These are phyloP conservation scores for Erigeron canadensis DNA, from an alignment of 129 eudicot species.

Conservation along the genomic window DNA sequence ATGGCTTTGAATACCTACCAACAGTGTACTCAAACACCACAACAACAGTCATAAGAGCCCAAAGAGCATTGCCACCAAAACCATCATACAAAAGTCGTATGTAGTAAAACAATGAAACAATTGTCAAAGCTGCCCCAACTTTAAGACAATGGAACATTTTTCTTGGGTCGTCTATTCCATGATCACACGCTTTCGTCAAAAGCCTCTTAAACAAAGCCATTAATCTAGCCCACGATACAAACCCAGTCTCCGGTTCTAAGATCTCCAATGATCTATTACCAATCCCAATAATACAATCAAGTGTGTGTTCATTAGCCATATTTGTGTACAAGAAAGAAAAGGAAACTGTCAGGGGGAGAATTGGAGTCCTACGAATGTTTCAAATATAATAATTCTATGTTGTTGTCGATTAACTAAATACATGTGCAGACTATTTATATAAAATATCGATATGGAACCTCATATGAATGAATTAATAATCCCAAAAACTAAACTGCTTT, in stretches of 20 bases:
- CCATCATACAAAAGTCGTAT: conserved; percentile 29
- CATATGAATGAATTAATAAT: conserved; percentile 8
- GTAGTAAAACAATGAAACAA: conserved; percentile 30
- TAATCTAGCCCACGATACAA: background rate
- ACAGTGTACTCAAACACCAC: conserved; percentile 32
- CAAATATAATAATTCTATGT: background rate
- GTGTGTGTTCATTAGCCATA: conserved; percentile 14
- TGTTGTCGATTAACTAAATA: background rate
- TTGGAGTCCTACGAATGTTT: background rate
- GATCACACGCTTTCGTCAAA: conserved; percentile 38
- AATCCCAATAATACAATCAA: conserved; percentile 47
- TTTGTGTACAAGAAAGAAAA: background rate
- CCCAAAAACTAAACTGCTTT: conserved; percentile 1
- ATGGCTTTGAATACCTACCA: conserved; percentile 28
- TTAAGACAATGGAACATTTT: conserved; percentile 51
- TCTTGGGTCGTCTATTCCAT: conserved; percentile 53
- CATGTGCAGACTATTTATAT: background rate
- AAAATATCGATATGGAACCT: background rate
- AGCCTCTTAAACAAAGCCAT: conserved; percentile 20
- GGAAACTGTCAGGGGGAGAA: too few relatives aligned
- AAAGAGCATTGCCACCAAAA: conserved; percentile 26
- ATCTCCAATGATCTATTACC: conserved; percentile 20
- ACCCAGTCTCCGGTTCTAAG: background rate
- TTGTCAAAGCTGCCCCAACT: conserved; percentile 44
- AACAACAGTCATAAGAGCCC: conserved; percentile 36